phyloP scores from a whole-genome alignment of 2,329 filamentous ascomycete genomes.

The Aspergillus bombycis region DNA sequence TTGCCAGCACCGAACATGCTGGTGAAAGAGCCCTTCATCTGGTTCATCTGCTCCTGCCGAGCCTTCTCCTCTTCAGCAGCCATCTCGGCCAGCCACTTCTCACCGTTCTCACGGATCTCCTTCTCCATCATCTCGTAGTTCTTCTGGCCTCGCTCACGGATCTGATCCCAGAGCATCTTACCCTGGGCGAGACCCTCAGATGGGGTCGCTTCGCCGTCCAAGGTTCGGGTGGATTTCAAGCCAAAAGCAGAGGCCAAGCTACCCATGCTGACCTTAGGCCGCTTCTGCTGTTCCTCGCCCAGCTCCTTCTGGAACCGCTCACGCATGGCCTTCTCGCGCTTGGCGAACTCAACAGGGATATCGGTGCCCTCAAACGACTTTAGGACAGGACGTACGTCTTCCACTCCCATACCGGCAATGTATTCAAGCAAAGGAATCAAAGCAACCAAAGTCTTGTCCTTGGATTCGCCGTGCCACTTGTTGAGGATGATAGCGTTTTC shows the following conservation, averaged over 20 bases:
- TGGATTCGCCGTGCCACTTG: slow-evolving; percentile 82
- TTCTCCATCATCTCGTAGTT: slow-evolving; percentile 88
- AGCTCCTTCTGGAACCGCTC: slow-evolving; percentile 82
- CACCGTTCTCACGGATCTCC: slow-evolving; percentile 89
- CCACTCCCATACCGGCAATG: slow-evolving; percentile 88
- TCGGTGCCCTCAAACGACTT: slow-evolving; percentile 87
- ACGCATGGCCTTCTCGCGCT: slow-evolving; percentile 81
- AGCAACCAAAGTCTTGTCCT: slow-evolving; percentile 83
- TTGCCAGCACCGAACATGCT: slow-evolving; percentile 54
- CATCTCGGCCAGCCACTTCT: slow-evolving; percentile 95
- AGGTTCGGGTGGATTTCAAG: slow-evolving; percentile 67
- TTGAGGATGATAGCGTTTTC: slow-evolving; percentile 92
- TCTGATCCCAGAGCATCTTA: slow-evolving; percentile 96
- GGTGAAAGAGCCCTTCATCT: slow-evolving; percentile 80
- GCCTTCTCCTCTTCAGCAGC: slow-evolving; percentile 83
- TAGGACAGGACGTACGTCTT: slow-evolving; percentile 82
- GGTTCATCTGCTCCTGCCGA: slow-evolving; percentile 88
- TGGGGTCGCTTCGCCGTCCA: slow-evolving; percentile 70
- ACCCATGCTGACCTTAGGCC: slow-evolving; percentile 63
- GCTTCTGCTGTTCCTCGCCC: slow-evolving; percentile 67
- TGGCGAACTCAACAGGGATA: slow-evolving; percentile 87
- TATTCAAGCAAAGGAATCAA: slow-evolving; percentile 98
- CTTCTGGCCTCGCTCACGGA: slow-evolving; percentile 85
- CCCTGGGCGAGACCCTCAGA: slow-evolving; percentile 82
- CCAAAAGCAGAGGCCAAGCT: slow-evolving; percentile 74